Evolutionary conservation across 768 basidiomycete species (phyloP), one percentile per base, ranked within the genome.

Genomic region (Strobilomyces dryophilus): DNA sequence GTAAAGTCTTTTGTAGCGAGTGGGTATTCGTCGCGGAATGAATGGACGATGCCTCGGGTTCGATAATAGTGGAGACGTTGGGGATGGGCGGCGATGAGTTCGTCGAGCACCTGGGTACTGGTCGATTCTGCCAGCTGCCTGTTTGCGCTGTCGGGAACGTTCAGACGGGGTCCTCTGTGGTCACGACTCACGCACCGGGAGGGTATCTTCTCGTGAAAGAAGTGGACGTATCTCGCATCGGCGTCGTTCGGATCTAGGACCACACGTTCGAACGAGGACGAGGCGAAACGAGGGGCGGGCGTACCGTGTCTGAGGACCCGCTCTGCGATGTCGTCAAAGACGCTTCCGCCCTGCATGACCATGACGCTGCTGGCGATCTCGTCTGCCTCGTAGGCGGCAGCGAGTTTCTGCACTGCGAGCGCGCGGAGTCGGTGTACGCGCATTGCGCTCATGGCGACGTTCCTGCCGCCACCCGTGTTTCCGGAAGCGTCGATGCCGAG

Each of bases 171-270:
- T 1, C 56, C 52, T 32, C 18, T 17, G 54, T 39, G 32, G 43
- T 21, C 34, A 39, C 57, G 17, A 18, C 34, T n/a, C 45, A 72
- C 79, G 54, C 55, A 93, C 91, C 92, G 79, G 51, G 92, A 94
- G 20, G 92, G 92, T 58, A 95, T 95, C 73, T 92, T 94, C 65
- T 95, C 92, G 61, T 95, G 92, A 71, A 95, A 95, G 66, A 95
- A 95, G 62, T 93, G 87, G 2, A 95, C 91, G 66, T 94, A 93
- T 74, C 79, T 82, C 12, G 92, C 91, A 60, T 93, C 89, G 9
- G 78, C 59, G 58, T 93, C 87, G 56, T 77, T 73, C 0, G 89
- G 88, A 66, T 93, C 92, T 91, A 54, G 14, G 35, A 31, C 10
- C 40, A 11, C 40, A 11, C 21, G 48, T 58, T 55, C 35, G 5